phyloP scores from a whole-genome alignment of 2,329 filamentous ascomycete species.

The Fusarium staphyleae region DNA sequence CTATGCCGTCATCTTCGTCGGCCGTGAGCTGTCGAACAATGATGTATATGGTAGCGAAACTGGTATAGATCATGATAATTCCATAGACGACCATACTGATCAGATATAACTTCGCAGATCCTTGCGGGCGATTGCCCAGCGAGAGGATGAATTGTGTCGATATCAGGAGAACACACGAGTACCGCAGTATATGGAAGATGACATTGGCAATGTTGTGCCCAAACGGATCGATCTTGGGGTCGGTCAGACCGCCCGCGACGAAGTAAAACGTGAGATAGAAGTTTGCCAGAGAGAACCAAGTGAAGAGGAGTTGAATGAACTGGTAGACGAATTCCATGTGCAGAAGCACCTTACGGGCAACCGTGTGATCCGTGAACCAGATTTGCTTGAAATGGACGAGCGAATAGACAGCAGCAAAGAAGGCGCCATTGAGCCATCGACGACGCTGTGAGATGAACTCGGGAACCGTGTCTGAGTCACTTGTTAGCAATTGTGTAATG shows the following conservation, averaged over 20 bases:
- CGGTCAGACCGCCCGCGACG: constrained; percentile 87
- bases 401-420: constrained; percentile 98
- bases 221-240: constrained; percentile 84
- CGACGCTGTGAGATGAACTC: constrained; percentile 97
- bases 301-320: constrained; percentile 90
- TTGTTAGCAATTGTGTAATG: constrained; percentile 33
- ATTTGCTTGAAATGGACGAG: constrained; percentile 94
- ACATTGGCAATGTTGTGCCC: constrained; percentile 83
- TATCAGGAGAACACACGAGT: constrained; percentile 85
- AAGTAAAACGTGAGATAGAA: constrained; percentile 99
- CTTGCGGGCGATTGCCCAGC: constrained; percentile 95
- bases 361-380: constrained; percentile 89
- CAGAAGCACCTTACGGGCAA: constrained; percentile 87
- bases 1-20: constrained; percentile 52
- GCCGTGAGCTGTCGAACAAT: constrained; percentile 78
- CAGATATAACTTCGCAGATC: constrained; percentile 89
- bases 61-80: constrained; percentile 95
- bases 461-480: constrained; percentile 76
- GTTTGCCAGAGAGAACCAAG: constrained; percentile 97
- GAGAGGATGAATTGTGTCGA: constrained; percentile 95
- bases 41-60: constrained; percentile 88
- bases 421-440: constrained; percentile 97
- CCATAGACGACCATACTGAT: constrained; percentile 87
- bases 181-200: constrained; percentile 87
- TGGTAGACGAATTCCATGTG: constrained; percentile 97